Percentiles rank a stretch among this genome's conserved stretches.
Evolutionary conservation across 345 rosid species (phyloP).

Genomic region (Ceriops decandra): DNA sequence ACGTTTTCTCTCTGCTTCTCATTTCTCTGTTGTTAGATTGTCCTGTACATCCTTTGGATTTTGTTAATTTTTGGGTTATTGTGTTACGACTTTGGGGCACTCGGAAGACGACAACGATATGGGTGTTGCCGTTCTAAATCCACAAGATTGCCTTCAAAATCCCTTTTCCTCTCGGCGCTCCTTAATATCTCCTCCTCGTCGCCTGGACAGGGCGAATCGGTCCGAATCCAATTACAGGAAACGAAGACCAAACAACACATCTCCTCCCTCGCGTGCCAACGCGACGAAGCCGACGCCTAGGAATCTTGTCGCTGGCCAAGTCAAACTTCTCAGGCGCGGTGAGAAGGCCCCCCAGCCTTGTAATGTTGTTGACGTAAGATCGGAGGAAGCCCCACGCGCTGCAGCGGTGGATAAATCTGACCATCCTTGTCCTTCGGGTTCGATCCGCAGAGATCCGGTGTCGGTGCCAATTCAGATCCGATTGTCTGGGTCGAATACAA

Average conservation of each 20-base stretch:
- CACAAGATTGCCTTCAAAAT: conserved; percentile 41
- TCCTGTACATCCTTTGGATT: not conserved
- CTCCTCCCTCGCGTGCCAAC: conserved; percentile 20
- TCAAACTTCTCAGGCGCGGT: conserved; percentile 75
- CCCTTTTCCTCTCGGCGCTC: conserved; percentile 26
- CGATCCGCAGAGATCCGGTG: conserved; percentile 35
- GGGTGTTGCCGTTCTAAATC: conserved; percentile 66
- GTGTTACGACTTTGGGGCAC: not conserved
- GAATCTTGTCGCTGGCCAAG: conserved; percentile 37
- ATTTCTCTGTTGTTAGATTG: not conserved
- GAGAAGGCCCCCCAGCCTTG: conserved; percentile 27
- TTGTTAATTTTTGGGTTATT: not conserved
- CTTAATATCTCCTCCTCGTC: conserved; percentile 21
- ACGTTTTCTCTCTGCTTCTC: too few relatives aligned
- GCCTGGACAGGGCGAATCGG: conserved; percentile 21
- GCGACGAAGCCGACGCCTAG: not conserved
- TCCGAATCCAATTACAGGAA: conserved; percentile 40
- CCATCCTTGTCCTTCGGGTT: conserved; percentile 22
- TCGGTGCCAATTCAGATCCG: conserved; percentile 30
- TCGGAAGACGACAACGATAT: conserved; percentile 21
- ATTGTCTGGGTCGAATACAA: conserved; percentile 13
- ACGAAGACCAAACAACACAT: conserved; percentile 33
- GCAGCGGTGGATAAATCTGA: not conserved
- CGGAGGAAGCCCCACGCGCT: not conserved
- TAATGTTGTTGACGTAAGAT: too few relatives aligned